Evolutionary conservation across 768 basidiomycete species (phyloP).

Genomic region (Punctularia strigosozonata): DNA sequence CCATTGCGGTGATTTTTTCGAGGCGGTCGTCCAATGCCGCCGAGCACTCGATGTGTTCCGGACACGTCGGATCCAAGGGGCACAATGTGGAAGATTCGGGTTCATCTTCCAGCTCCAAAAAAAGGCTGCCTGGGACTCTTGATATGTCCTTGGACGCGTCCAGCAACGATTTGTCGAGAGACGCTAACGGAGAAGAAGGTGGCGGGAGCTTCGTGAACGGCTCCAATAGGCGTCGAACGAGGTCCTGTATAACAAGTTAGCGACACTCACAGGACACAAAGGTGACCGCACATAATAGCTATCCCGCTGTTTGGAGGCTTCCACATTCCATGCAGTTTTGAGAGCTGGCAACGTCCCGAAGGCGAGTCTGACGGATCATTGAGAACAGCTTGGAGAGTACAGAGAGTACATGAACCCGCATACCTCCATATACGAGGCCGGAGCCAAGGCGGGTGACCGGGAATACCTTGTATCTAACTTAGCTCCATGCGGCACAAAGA

Average conservation of each 20-base stretch:
- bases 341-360: constrained; percentile 47
- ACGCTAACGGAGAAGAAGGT: constrained; percentile 25
- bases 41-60: constrained; percentile 34
- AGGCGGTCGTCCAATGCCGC: constrained; percentile 44
- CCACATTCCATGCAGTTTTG: constrained; percentile 48
- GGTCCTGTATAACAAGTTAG: constrained; percentile 34
- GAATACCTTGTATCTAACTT: constrained; percentile 37
- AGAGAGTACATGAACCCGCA: no score
- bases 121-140: constrained; percentile 38
- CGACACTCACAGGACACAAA: neutral
- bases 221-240: constrained; percentile 49
- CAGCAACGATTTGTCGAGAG: constrained; percentile 36
- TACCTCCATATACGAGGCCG: constrained; percentile 73
- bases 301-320: constrained; percentile 48
- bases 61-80: constrained; percentile 38
- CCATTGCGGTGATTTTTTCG: constrained; percentile 23
- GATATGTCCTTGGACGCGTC: constrained; percentile 44
- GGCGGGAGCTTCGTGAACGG: constrained; percentile 36
- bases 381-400: no score
- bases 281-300: constrained; percentile 54
- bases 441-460: constrained; percentile 64
- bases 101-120: constrained; percentile 37
- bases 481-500: constrained; percentile 1
- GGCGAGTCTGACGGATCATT: constrained; percentile 32
- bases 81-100: constrained; percentile 31